Evolutionary conservation across 371 early-diverging fungal species (phyloP).

Genomic region (Rozella allomycis): DNA sequence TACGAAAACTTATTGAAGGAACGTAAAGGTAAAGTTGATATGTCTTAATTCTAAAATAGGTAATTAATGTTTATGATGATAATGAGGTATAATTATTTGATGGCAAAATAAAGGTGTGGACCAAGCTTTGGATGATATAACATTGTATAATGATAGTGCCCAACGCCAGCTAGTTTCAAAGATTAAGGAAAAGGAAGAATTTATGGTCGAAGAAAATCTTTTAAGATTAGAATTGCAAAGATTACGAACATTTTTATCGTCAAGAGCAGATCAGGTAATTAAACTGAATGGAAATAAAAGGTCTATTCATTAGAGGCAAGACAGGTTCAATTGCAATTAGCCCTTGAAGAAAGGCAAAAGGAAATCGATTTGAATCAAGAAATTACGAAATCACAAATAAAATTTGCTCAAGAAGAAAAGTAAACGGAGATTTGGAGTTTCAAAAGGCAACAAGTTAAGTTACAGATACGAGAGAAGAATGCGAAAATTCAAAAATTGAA

Average conservation of each 20-base stretch:
- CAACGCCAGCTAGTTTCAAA: constrained; percentile 20
- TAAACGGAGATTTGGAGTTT: constrained; percentile 12
- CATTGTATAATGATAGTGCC: constrained; percentile 24
- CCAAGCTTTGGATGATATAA: constrained; percentile 23
- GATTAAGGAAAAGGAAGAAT: constrained; percentile 27
- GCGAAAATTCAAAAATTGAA: constrained; percentile 23
- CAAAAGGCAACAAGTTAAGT: too few relatives aligned
- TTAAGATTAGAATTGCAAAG: constrained; percentile 26
- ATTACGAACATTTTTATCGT: constrained; percentile 18
- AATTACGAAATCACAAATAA: constrained; percentile 19
- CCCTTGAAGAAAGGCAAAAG: constrained; percentile 24
- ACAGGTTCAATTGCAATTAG: constrained; percentile 21
- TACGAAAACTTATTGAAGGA: too few relatives aligned
- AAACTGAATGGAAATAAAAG: constrained; percentile 7
- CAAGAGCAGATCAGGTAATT: constrained; percentile 6
- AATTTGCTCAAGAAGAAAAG: constrained; percentile 24
- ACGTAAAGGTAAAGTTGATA: too few relatives aligned
- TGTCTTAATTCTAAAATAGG: too few relatives aligned
- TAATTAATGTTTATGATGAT: too few relatives aligned
- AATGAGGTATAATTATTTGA: too few relatives aligned
- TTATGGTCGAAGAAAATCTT: constrained; percentile 32
- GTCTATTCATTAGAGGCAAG: constrained; percentile 22
- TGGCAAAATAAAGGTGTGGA: too few relatives aligned
- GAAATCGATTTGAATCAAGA: constrained; percentile 26
- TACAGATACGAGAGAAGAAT: constrained; percentile 23